Percentiles rank a stretch among this genome's conserved stretches.
Conservation (phyloP, 75 land plant species). For the Isoetes taiwanensis region DNA sequence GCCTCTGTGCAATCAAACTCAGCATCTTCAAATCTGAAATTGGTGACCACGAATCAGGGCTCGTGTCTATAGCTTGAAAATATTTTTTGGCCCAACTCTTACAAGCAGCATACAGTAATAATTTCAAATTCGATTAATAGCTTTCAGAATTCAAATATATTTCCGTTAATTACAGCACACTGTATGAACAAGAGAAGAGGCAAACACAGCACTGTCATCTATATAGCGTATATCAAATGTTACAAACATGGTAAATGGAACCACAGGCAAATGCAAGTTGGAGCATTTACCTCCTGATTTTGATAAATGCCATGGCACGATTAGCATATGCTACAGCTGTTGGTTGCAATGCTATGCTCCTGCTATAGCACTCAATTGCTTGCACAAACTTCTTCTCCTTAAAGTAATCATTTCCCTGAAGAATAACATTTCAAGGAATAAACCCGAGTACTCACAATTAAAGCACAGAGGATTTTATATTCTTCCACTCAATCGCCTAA, state of each 20-base stretch:
- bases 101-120: too few relatives aligned
- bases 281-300: constrained; percentile 45
- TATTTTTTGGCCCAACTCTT: too few relatives aligned
- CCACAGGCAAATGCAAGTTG: too few relatives aligned
- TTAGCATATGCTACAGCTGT: constrained; percentile 91
- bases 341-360: constrained; percentile 81
- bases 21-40: constrained; percentile 71
- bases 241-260: too few relatives aligned
- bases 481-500: not conserved
- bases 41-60: too few relatives aligned
- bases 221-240: too few relatives aligned
- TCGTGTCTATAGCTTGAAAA: too few relatives aligned
- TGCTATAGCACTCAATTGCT: constrained; percentile 92
- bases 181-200: too few relatives aligned
- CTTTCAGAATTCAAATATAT: too few relatives aligned
- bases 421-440: constrained; percentile 1
- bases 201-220: too few relatives aligned
- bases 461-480: not conserved
- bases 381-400: constrained; percentile 81
- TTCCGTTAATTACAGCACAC: too few relatives aligned
- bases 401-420: constrained; percentile 86
- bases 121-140: too few relatives aligned
- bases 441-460: not conserved
- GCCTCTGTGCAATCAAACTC: constrained; percentile 93
- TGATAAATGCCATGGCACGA: constrained; percentile 88